These are phyloP conservation scores for Haplographium delicatum DNA, from an alignment of 495 filamentous ascomycete genomes.

Conservation along the genomic window DNA sequence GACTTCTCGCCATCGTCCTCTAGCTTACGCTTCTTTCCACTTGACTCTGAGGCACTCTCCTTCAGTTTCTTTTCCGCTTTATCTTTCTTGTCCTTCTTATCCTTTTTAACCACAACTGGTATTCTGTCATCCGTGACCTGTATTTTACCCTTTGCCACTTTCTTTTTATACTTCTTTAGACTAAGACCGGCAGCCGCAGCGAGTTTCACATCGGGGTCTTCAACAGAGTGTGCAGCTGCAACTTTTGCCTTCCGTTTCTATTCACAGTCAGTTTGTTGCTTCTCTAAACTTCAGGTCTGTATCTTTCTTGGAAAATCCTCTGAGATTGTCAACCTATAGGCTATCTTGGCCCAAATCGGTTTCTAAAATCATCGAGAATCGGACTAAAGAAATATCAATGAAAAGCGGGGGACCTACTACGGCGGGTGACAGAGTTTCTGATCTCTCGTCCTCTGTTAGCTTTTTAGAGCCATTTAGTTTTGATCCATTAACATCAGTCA, in stretches of 20 bases:
- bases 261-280: too few species aligned
- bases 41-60: slow-evolving; percentile 8
- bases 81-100: slow-evolving; percentile 69
- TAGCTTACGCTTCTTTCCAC: slow-evolving; percentile 39
- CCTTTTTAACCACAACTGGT: slow-evolving; percentile 64
- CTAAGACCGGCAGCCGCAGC: slow-evolving; percentile 60
- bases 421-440: background rate
- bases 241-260: too few species aligned
- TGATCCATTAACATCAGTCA: slow-evolving; percentile 24
- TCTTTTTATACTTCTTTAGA: slow-evolving; percentile 65
- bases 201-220: slow-evolving; percentile 35
- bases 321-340: too few species aligned
- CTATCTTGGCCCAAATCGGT: too few species aligned
- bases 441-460: background rate
- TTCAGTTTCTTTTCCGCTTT: too few species aligned
- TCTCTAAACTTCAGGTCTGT: too few species aligned
- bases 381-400: too few species aligned
- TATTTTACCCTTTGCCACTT: slow-evolving; percentile 65
- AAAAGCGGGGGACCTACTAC: slow-evolving; percentile 1
- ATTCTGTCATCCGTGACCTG: slow-evolving; percentile 52
- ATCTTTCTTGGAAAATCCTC: too few species aligned
- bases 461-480: slow-evolving; percentile 18
- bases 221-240: background rate
- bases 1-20: slow-evolving; percentile 38
- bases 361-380: too few species aligned